phyloP scores from a whole-genome alignment of 139 green algal genomes.

The Closterium sp. region DNA sequence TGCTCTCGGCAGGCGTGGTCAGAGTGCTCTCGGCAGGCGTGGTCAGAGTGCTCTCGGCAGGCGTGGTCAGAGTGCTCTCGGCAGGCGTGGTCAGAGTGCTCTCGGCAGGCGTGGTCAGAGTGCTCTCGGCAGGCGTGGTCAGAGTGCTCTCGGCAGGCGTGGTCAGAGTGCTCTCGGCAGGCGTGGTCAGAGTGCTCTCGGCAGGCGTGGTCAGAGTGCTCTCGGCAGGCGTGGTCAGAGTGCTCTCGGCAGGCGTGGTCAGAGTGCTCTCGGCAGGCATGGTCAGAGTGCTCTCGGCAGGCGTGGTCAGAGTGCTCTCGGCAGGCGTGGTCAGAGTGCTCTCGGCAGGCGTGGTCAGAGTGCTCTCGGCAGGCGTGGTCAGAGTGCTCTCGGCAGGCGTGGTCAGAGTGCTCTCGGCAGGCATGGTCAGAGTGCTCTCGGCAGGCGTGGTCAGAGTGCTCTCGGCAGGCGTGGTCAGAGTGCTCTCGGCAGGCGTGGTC shows the following conservation, averaged over 20 bases:
- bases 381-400: neutral
- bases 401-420: too few species aligned
- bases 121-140: neutral
- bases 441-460: neutral
- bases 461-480: neutral
- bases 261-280: too few species aligned
- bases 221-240: neutral
- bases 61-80: neutral
- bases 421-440: too few species aligned
- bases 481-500: neutral
- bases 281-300: too few species aligned
- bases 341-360: neutral
- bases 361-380: neutral
- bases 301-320: neutral
- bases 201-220: neutral
- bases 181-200: neutral
- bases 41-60: neutral
- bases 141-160: neutral
- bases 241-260: neutral
- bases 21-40: neutral
- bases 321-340: neutral
- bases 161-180: neutral
- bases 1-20: neutral
- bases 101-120: neutral
- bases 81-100: neutral